Conservation (phyloP, 805 yeast species). For the Kodamaea jinghongensis region DNA sequence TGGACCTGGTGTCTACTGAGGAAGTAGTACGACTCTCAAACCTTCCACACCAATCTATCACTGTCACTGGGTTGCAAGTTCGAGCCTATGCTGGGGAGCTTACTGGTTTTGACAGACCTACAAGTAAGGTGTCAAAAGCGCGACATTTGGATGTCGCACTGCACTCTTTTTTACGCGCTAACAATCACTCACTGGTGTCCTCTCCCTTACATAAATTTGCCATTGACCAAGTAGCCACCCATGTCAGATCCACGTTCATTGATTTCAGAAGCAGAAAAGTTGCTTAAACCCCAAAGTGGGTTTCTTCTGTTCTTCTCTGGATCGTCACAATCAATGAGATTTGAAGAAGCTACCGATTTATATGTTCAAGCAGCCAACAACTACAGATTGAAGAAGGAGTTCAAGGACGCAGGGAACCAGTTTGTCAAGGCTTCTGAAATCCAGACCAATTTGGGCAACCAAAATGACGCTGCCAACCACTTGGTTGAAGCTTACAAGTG, state of each 20-base stretch:
- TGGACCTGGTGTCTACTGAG: constrained; percentile 4
- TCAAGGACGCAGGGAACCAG: constrained; percentile 71
- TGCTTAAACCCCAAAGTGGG: constrained; percentile 62
- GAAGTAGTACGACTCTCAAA: constrained; percentile 1
- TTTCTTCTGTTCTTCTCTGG: constrained; percentile 65
- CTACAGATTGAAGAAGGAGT: constrained; percentile 73
- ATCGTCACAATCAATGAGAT: constrained; percentile 56
- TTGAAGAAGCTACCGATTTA: constrained; percentile 90
- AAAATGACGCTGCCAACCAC: constrained; percentile 90
- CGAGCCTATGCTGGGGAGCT: neutral
- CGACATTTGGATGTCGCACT: neutral
- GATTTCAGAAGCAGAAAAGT: constrained; percentile 43
- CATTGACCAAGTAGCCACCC: neutral
- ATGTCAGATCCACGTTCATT: constrained; percentile 48
- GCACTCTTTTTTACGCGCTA: neutral
- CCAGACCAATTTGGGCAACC: constrained; percentile 69
- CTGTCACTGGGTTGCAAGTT: neutral
- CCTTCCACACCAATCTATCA: neutral
- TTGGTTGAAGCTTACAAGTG: constrained; percentile 89
- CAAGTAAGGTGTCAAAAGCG: too few relatives aligned
- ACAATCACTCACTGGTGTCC: too few relatives aligned
- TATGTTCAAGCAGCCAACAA: constrained; percentile 92
- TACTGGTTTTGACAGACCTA: too few relatives aligned
- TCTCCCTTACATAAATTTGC: too few relatives aligned
- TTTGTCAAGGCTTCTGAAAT: constrained; percentile 84